A percentile compares a stretch with the other conserved stretches of the same genome.
phyloP scores from a whole-genome alignment of 164 flowering plant species.

The Taxillus chinensis region DNA sequence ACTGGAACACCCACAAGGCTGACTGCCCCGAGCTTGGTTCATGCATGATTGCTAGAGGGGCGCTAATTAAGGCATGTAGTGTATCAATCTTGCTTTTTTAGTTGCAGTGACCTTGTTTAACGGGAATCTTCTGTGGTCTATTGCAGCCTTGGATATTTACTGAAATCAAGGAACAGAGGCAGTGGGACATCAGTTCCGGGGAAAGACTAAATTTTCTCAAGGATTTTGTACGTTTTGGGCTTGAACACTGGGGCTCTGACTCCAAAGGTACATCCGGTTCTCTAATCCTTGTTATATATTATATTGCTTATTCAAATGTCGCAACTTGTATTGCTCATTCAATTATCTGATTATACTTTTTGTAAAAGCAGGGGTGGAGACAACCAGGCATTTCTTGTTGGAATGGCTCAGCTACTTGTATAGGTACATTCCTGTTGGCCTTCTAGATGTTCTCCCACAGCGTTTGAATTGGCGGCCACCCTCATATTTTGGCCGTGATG shows the following conservation, averaged over 20 bases:
- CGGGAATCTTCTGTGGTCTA: constrained; percentile 6
- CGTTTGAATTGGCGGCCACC: constrained; percentile 92
- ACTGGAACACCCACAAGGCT: constrained; percentile 71
- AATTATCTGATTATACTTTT: not conserved
- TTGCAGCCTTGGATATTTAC: constrained; percentile 97
- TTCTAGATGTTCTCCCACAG: constrained; percentile 77
- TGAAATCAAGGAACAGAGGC: constrained; percentile 94
- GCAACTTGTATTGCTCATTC: not conserved
- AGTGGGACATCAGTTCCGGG: constrained; percentile 94
- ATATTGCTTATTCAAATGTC: no score
- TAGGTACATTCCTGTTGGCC: constrained; percentile 84
- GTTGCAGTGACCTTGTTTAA: not conserved
- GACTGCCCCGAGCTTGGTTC: constrained; percentile 69
- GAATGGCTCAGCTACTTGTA: constrained; percentile 93
- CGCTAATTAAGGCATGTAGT: constrained; percentile 64
- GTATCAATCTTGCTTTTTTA: not conserved
- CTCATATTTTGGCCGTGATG: constrained; percentile 73
- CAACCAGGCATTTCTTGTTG: constrained; percentile 86
- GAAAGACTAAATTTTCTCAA: constrained; percentile 68
- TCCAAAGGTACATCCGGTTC: constrained; percentile 52
- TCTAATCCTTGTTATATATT: not conserved
- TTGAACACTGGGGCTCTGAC: constrained; percentile 99
- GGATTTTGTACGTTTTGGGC: constrained; percentile 77
- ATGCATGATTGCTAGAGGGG: constrained; percentile 93
- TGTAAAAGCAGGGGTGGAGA: constrained; percentile 71